Evolutionary conservation across 345 rosid genomes (phyloP).

Genomic region (Psidium friedrichsthalianum): DNA sequence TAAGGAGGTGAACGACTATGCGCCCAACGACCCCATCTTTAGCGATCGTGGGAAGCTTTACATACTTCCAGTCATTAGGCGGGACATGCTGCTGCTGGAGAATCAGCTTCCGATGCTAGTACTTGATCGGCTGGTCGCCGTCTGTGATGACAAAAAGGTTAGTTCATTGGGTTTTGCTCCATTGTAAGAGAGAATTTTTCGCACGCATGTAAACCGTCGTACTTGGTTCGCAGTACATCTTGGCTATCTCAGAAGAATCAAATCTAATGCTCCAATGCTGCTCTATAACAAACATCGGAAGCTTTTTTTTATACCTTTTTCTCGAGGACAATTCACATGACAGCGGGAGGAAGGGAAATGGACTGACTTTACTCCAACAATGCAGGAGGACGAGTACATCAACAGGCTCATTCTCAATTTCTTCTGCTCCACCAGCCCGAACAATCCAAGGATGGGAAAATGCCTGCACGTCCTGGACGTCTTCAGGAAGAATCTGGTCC

Average conservation of each 20-base stretch:
- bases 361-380: not conserved
- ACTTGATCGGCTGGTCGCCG: slow-evolving; percentile 16
- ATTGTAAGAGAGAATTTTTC: too few relatives aligned
- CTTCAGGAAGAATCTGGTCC: slow-evolving; percentile 17
- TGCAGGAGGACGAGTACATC: not conserved
- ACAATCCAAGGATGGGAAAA: slow-evolving; percentile 2
- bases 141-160: not conserved
- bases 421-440: not conserved
- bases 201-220: too few relatives aligned
- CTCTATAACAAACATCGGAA: too few relatives aligned
- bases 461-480: slow-evolving; percentile 38
- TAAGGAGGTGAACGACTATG: slow-evolving; percentile 11
- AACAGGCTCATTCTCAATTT: not conserved
- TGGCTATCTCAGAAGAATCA: too few relatives aligned
- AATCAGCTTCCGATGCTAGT: slow-evolving; percentile 39
- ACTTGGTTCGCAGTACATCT: not conserved
- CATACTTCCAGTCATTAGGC: slow-evolving; percentile 20
- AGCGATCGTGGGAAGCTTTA: slow-evolving; percentile 31
- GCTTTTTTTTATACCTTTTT: too few relatives aligned
- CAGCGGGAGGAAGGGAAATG: too few relatives aligned
- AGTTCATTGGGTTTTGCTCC: not conserved
- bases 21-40: slow-evolving; percentile 29
- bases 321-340: too few relatives aligned
- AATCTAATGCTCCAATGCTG: too few relatives aligned
- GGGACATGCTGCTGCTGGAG: slow-evolving; percentile 49